Conservation (phyloP, 2,329 filamentous ascomycete species). For the Tympanopsis confertula region DNA sequence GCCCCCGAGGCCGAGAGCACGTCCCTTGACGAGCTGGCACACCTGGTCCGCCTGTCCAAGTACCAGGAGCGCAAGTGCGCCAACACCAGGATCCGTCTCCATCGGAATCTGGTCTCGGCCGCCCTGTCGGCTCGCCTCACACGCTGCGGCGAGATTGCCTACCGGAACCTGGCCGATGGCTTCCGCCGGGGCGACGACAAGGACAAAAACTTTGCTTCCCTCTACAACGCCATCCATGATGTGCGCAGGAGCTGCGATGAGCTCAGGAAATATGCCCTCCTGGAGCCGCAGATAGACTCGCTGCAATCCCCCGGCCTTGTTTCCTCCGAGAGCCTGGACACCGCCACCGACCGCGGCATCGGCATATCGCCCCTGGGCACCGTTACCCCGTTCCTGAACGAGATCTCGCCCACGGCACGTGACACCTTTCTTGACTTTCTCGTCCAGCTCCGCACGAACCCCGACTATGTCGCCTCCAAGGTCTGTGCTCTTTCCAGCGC, state of each 20-base stretch:
- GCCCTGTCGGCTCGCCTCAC: conserved; percentile 65
- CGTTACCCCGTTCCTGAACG: conserved; percentile 49
- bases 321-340: conserved; percentile 37
- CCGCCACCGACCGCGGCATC: conserved; percentile 28
- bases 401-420: conserved; percentile 65
- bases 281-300: conserved; percentile 62
- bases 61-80: conserved; percentile 73
- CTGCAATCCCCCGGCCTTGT: conserved; percentile 37
- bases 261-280: conserved; percentile 55
- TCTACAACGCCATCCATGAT: conserved; percentile 71
- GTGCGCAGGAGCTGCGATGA: conserved; percentile 68
- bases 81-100: conserved; percentile 61
- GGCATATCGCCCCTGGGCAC: conserved; percentile 23
- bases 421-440: conserved; percentile 71
- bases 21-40: conserved; percentile 65
- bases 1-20: conserved; percentile 52
- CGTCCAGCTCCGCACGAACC: conserved; percentile 71
- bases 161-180: conserved; percentile 65
- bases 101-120: conserved; percentile 63
- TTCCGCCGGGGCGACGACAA: conserved; percentile 62
- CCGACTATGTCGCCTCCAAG: conserved; percentile 75
- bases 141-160: conserved; percentile 62
- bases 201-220: conserved; percentile 61
- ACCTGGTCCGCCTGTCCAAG: conserved; percentile 65
- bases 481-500: conserved; percentile 63